phyloP scores from a whole-genome alignment of 352 stramenopile species.

The Pythium dissotocum region DNA sequence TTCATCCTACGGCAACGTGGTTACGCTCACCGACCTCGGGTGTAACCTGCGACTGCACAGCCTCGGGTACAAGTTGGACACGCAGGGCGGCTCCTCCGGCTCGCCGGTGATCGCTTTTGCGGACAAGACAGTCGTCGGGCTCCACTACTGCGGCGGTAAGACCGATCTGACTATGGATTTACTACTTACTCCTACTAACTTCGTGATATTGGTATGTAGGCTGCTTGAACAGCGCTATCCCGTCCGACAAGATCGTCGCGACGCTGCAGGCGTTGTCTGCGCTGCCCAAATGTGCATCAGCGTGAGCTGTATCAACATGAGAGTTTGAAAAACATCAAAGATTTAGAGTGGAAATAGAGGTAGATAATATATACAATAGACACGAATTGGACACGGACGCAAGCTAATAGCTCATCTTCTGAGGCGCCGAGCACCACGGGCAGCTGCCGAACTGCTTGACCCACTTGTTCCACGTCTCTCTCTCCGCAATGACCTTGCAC shows the following conservation, averaged over 20 bases:
- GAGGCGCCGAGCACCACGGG: constrained; percentile 75
- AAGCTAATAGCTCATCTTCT: constrained; percentile 83
- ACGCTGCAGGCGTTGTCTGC: constrained; percentile 16
- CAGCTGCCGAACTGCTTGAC: constrained; percentile 85
- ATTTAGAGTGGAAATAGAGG: not conserved
- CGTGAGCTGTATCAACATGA: not conserved
- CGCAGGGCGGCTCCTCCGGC: constrained; percentile 51
- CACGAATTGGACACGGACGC: not conserved
- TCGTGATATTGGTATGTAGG: constrained; percentile 8
- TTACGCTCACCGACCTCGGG: constrained; percentile 27
- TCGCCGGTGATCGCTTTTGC: constrained; percentile 42
- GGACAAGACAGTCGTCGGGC: constrained; percentile 42
- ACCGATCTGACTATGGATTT: not conserved
- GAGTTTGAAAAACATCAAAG: not conserved
- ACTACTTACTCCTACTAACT: not conserved
- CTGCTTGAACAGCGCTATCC: constrained; percentile 45
- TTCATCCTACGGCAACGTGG: constrained; percentile 30
- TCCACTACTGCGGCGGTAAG: constrained; percentile 57
- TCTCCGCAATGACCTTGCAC: constrained; percentile 85
- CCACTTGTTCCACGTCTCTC: constrained; percentile 90
- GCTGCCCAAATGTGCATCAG: constrained; percentile 29
- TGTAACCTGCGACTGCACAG: constrained; percentile 38
- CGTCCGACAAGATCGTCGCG: constrained; percentile 35
- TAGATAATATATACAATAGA: not conserved
- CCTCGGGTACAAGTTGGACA: constrained; percentile 48